Percentiles rank a stretch among this genome's conserved stretches.
phyloP scores from a whole-genome alignment of 768 basidiomycete genomes.

The Asterophora parasitica region DNA sequence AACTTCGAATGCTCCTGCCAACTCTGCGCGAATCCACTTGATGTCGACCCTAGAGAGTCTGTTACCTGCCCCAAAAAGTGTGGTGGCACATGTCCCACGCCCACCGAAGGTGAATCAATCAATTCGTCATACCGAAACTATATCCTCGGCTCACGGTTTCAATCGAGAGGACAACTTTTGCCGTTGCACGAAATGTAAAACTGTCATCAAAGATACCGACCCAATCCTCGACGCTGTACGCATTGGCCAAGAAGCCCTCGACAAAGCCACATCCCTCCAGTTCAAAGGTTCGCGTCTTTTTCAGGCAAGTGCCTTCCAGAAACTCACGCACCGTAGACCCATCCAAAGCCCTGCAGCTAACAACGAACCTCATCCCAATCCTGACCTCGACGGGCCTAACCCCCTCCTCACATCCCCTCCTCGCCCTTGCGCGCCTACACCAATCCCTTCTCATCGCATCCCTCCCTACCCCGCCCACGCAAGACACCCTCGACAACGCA shows the following conservation, averaged over 20 bases:
- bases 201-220: conserved; percentile 42
- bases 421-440: conserved; percentile 69
- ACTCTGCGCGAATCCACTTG: conserved; percentile 38
- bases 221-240: conserved; percentile 59
- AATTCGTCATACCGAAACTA: too few relatives aligned
- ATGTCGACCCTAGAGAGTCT: conserved; percentile 61
- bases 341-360: conserved; percentile 50
- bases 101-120: conserved; percentile 47
- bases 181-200: conserved; percentile 53
- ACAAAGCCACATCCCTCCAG: conserved; percentile 65
- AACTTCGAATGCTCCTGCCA: conserved; percentile 70
- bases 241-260: conserved; percentile 69
- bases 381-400: conserved; percentile 55
- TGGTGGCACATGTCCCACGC: conserved; percentile 57
- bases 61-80: conserved; percentile 68
- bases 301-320: not conserved
- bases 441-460: conserved; percentile 59
- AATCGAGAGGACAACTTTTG: conserved; percentile 42
- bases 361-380: conserved; percentile 61
- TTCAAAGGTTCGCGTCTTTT: conserved; percentile 44
- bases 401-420: conserved; percentile 71
- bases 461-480: conserved; percentile 35
- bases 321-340: conserved; percentile 39
- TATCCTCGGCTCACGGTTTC: not conserved
- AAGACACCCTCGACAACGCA: conserved; percentile 56